Conservation (phyloP, 306 rosid genomes). For the Malus sieversii region DNA sequence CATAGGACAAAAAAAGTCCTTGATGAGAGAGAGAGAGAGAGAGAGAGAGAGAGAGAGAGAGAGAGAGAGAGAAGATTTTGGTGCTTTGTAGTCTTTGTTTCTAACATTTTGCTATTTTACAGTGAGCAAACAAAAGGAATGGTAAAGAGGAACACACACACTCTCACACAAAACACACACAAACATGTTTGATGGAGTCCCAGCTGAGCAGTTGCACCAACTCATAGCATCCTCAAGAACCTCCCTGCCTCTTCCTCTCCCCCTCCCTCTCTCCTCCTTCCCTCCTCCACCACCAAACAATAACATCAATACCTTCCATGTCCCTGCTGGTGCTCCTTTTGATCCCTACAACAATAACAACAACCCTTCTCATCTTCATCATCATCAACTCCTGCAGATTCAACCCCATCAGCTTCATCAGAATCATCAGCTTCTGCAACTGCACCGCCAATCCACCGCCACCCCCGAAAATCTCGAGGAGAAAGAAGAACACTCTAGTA, state of each 20-base stretch:
- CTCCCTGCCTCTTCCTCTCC: conserved; percentile 42
- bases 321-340: not conserved
- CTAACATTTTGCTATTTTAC: conserved; percentile 37
- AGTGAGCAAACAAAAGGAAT: conserved; percentile 22
- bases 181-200: conserved; percentile 83
- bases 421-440: conserved; percentile 31
- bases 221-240: conserved; percentile 64
- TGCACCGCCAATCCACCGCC: conserved; percentile 23
- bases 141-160: conserved; percentile 16
- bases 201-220: conserved; percentile 85
- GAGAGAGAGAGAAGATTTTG: conserved; percentile 14
- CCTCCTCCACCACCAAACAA: conserved; percentile 5
- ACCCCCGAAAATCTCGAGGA: conserved; percentile 20
- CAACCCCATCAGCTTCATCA: not conserved
- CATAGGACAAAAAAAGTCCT: conserved; percentile 32
- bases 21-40: conserved; percentile 51
- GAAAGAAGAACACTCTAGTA: not conserved
- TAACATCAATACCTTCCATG: conserved; percentile 1
- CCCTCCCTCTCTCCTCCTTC: conserved; percentile 43
- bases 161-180: conserved; percentile 13
- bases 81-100: conserved; percentile 38
- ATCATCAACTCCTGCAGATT: not conserved
- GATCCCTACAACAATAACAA: not conserved
- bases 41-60: conserved; percentile 33
- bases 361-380: not conserved